phyloP scores from a whole-genome alignment of 23 red algal species.

The Chondrus crispus region DNA sequence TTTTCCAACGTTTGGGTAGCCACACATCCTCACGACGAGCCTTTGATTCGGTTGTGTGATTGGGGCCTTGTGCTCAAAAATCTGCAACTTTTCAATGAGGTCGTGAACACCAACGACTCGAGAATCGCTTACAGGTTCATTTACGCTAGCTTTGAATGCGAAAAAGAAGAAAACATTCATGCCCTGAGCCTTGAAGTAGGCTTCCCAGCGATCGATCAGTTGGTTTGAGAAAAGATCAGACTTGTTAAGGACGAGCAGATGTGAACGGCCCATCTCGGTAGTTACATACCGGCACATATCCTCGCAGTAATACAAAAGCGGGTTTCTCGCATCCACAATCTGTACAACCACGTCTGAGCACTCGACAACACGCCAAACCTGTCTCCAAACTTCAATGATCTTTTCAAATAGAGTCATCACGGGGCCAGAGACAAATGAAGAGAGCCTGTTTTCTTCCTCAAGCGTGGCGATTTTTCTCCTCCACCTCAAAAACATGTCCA shows the following conservation, averaged over 20 bases:
- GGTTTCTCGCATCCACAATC: constrained; percentile 96
- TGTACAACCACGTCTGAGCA: constrained; percentile 86
- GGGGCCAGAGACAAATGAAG: neutral
- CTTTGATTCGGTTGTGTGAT: constrained; percentile 36
- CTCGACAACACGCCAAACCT: constrained; percentile 97
- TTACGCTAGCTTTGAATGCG: constrained; percentile 51
- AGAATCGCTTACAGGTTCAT: constrained; percentile 27
- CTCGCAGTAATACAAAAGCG: constrained; percentile 82
- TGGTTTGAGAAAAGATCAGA: constrained; percentile 67
- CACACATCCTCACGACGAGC: constrained; percentile 82
- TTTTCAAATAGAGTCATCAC: constrained; percentile 96
- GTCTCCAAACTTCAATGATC: constrained; percentile 95
- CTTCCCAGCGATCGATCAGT: constrained; percentile 58
- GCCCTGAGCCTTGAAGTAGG: constrained; percentile 54
- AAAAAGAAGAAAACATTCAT: constrained; percentile 85
- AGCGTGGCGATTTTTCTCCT: constrained; percentile 56
- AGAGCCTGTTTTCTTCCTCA: constrained; percentile 54
- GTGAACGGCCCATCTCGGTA: constrained; percentile 50
- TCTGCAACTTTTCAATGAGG: constrained; percentile 26
- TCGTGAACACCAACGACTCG: constrained; percentile 31
- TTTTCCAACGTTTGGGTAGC: constrained; percentile 99
- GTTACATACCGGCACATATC: constrained; percentile 80
- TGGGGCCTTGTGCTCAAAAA: neutral
- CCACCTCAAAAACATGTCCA: constrained; percentile 78
- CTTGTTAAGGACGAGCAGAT: constrained; percentile 87